Base-by-base conservation (phyloP, 2,329 filamentous ascomycete species). In the Ascochyta pisi region DNA sequence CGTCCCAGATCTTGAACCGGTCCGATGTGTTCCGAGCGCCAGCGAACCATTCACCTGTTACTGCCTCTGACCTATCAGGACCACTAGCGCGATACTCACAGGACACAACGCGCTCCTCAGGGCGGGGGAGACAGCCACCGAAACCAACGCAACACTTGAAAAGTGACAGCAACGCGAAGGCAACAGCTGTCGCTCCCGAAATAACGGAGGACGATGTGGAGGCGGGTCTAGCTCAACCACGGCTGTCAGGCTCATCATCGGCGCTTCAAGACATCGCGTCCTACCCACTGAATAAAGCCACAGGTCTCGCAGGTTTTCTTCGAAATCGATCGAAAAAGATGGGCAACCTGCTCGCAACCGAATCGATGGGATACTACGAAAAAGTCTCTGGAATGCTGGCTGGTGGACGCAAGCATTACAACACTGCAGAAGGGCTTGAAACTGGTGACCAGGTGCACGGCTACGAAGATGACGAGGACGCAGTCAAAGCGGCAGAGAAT, bases 321-420 rank as follows among this genome's bases (percentile, higher is more conserved):
- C 91, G 90, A 69, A 89, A 84, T 52, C 87, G 90, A 22, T 89
- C 92, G 22, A 90, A 90, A 64, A 86, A 87, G 31, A 91, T 98
- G 87, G 91, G 91, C 57, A 91, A 82, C 26, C 78, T 96, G 8
- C 78, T 98, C 41, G 91, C 94, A 6, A 91, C 89, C 0, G 93
- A 97, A 73, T 96, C 94, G 0, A 96, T 96, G 88, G 92, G 92
- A 1, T 98, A 98, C 71, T 89, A 96, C 29, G 93, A 96, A 70
- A 98, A 97, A 75, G 93, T 98, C 0, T 96, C 94, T 0, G 94
- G 92, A 34, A 98, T 98, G 90, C 95, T 95, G 87, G 91, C 92
- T 64, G 95, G 95, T 31, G 91, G 91, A 12, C 88, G 89, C 66
- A 92, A 89, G 67, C 94, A 98, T 75, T 99, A 98, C 68, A 87